Percentiles rank a stretch among this genome's conserved stretches.
phyloP scores from a whole-genome alignment of 441 rosid genomes.

The Erodium trifolium region DNA sequence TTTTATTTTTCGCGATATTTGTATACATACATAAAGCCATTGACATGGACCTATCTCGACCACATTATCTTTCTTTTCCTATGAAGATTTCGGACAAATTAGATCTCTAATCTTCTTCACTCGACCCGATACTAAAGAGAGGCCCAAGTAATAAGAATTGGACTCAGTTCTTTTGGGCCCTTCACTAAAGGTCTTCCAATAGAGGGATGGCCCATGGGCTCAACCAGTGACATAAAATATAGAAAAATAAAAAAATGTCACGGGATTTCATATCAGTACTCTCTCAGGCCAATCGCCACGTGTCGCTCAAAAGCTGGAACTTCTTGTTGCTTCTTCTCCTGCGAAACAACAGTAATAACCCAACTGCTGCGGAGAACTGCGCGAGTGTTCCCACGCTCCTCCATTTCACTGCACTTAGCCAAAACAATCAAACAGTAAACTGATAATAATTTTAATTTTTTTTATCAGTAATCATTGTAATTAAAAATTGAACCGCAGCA shows the following conservation, averaged over 20 bases:
- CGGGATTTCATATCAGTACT: too few species aligned
- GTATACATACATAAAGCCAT: not conserved
- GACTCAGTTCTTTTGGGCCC: too few species aligned
- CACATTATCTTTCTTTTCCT: not conserved
- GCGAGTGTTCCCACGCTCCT: slow-evolving; percentile 3
- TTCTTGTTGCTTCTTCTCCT: not conserved
- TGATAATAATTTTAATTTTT: not conserved
- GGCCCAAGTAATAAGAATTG: too few species aligned
- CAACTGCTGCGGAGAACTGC: not conserved
- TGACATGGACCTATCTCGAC: not conserved
- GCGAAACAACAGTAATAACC: not conserved
- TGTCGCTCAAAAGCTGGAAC: not conserved
- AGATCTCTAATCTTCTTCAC: too few species aligned
- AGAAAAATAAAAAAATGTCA: too few species aligned
- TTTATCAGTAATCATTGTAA: not conserved
- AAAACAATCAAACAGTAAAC: not conserved
- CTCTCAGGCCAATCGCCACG: not conserved
- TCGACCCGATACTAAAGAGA: too few species aligned
- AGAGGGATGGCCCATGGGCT: too few species aligned
- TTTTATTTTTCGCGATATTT: not conserved
- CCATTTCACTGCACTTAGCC: not conserved
- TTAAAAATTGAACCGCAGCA: not conserved
- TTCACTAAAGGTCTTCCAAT: too few species aligned
- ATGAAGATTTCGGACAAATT: too few species aligned
- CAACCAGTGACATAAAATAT: too few species aligned